Base-by-base conservation (phyloP, 2,329 filamentous ascomycete species). In the Neocucurbitaria cava region DNA sequence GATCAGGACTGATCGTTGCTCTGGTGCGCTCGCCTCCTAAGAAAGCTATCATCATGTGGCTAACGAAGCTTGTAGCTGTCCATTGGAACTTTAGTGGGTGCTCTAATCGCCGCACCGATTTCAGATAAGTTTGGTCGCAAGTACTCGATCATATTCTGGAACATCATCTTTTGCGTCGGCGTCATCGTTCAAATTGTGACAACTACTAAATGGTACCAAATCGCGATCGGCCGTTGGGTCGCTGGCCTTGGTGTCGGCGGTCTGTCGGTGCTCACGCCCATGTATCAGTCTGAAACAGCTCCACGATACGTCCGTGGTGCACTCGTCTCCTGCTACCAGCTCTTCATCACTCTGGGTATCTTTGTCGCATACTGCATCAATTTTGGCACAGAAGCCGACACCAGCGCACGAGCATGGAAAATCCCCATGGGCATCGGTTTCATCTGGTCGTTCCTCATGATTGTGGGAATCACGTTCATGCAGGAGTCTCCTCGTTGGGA, bases 31-130 rank as follows among this genome's bases (percentile, higher is more conserved):
- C 33, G 3, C 21, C 18, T 6, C 24, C n/a, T 23, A 18, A 35
- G 24, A 17, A 13, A n/a, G n/a, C 24, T 28, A 24, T 18, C 40
- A 50, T 2, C 31, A 35, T 23, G 18, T 10, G 20, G 24, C 33
- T 61, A 31, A 63, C 35, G 11, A 9, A 13, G 1, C 23, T 11
- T 30, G 21, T 38, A 71, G 68, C 80, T 92, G 15, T 91, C 88
- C 0, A 87, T 88, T 20, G 89, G 89, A 26, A 92, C 89, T 6
- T 90, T 92, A 71, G 85, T 92, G 56, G 89, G 90, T 24, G 84
- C 89, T 5, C 78, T 92, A 2, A 74, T 78, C 24, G 77, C 78
- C 26, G 79, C 86, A 9, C 85, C 83, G 23, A 76, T 89, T 35
- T 84, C 86, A 33, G 87, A 89, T 56, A 76, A 75, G 3, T 78